Base-by-base conservation (phyloP, 139 green algal species). In the Asterochloris erici region DNA sequence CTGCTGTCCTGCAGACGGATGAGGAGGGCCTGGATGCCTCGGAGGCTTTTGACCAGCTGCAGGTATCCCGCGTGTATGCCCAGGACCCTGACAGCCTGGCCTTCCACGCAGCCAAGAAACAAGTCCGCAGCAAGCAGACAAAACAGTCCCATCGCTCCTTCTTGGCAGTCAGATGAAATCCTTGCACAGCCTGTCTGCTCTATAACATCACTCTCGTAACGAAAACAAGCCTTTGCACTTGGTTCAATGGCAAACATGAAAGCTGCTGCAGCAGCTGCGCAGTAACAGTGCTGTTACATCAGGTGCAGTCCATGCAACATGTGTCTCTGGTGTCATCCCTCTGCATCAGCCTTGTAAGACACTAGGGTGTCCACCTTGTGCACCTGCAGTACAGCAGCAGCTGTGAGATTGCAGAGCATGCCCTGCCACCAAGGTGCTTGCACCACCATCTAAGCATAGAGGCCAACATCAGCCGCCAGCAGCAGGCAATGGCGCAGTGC, bases 291-390 rank as follows among this genome's bases (percentile, higher is more conserved):
- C 38, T 54, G 6, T 54, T 6, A 2, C 38, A 54, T 54, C 38
- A 54, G 38, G 6, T 6, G 38, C 38, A 54, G 38, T 54, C 38
- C 38, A 54, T 54, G 38, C 38, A 54, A 54, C 38, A 54, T 54
- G 38, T 54, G 38, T 54, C 38, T 54, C 38, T 54, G 38, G 6
- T 54, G 38, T 54, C 38, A 54, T 79, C 77, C 61, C 61, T 86
- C 83, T 15, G 47, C 73, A 17, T 86, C 83, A 73, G 83, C 83
- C 64, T 38, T 79, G 89, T 96, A 98, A 0, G 94, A 90, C 68
- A 98, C 95, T 73, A 96, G 87, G 0, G 95, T 90, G 38, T 97
- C 95, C 81, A 98, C 95, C 76, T 92, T 94, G 86, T 98, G 95
- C 69, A 98, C 91, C 89, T 94, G 84, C 69, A 60, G 21, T 24